Evolutionary conservation across 305 asterid genomes (phyloP).

Genomic region (Lippia alba): DNA sequence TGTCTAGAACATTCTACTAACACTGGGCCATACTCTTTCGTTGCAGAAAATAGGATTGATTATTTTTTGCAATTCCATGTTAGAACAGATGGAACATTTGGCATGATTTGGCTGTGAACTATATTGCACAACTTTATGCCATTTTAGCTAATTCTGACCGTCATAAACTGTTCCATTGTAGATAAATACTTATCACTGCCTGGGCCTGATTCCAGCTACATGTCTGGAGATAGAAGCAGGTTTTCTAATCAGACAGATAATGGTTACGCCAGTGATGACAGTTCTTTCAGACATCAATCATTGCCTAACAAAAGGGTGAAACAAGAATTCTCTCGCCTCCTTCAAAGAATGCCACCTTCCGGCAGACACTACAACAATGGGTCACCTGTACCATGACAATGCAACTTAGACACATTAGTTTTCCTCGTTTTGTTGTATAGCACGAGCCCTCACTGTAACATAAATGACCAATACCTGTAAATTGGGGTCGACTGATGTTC

Average conservation of each 20-base stretch:
- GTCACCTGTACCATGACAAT: conserved; percentile 58
- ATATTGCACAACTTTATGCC: conserved; percentile 8
- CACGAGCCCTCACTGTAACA: conserved; percentile 32
- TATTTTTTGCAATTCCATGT: conserved; percentile 8
- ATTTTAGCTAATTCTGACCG: conserved; percentile 30
- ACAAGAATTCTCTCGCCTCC: conserved; percentile 61
- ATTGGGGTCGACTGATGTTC: conserved; percentile 27
- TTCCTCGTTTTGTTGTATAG: conserved; percentile 42
- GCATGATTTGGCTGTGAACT: background rate
- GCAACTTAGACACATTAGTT: conserved; percentile 9
- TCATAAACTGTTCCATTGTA: conserved; percentile 44
- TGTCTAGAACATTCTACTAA: conserved; percentile 8
- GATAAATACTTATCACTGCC: conserved; percentile 67
- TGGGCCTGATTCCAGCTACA: conserved; percentile 63
- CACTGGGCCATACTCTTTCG: conserved; percentile 1
- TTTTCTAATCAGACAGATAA: conserved; percentile 53
- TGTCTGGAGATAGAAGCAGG: conserved; percentile 62
- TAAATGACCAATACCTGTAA: conserved; percentile 26
- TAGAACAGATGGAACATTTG: conserved; percentile 8
- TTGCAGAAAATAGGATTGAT: background rate
- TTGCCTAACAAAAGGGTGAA: conserved; percentile 63
- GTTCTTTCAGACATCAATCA: conserved; percentile 59
- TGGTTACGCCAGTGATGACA: conserved; percentile 58
- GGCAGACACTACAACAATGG: conserved; percentile 63
- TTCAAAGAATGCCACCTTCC: conserved; percentile 68